Conservation (phyloP, 116 monocot species). For the Zostera marina region DNA sequence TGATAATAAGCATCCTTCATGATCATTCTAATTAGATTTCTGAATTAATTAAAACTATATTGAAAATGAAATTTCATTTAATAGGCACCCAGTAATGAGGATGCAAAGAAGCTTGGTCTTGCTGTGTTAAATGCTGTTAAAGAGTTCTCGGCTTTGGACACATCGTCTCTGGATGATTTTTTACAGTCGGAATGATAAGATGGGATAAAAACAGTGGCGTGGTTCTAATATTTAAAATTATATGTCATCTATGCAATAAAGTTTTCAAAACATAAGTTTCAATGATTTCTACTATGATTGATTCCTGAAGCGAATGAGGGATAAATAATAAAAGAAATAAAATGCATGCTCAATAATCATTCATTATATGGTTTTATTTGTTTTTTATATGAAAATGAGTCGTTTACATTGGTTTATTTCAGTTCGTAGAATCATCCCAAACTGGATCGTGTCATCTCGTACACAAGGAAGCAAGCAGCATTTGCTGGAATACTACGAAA, state of each 20-base stretch:
- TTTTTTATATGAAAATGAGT: too few species aligned
- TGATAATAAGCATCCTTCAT: neutral
- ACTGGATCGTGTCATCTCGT: slow-evolving; percentile 62
- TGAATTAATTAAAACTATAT: neutral
- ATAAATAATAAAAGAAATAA: too few species aligned
- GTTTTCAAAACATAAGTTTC: too few species aligned
- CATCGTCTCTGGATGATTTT: slow-evolving; percentile 40
- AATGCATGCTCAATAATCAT: too few species aligned
- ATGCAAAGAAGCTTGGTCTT: slow-evolving; percentile 60
- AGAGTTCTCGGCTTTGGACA: slow-evolving; percentile 71
- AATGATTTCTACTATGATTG: too few species aligned
- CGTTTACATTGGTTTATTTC: too few species aligned
- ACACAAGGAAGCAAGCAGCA: slow-evolving; percentile 84
- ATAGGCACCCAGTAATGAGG: slow-evolving; percentile 73
- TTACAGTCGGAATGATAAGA: slow-evolving; percentile 25
- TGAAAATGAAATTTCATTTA: neutral
- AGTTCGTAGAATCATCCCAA: slow-evolving; percentile 25
- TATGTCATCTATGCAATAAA: too few species aligned
- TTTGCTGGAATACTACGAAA: slow-evolving; percentile 84
- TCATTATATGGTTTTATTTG: too few species aligned
- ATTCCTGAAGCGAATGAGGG: too few species aligned
- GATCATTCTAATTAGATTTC: neutral
- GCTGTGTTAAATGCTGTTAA: slow-evolving; percentile 47
- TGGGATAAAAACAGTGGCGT: too few species aligned
- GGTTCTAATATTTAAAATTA: too few species aligned